Evolutionary conservation across 2,329 filamentous ascomycete genomes (phyloP).

Genomic region (Aurifilum marmelostoma): DNA sequence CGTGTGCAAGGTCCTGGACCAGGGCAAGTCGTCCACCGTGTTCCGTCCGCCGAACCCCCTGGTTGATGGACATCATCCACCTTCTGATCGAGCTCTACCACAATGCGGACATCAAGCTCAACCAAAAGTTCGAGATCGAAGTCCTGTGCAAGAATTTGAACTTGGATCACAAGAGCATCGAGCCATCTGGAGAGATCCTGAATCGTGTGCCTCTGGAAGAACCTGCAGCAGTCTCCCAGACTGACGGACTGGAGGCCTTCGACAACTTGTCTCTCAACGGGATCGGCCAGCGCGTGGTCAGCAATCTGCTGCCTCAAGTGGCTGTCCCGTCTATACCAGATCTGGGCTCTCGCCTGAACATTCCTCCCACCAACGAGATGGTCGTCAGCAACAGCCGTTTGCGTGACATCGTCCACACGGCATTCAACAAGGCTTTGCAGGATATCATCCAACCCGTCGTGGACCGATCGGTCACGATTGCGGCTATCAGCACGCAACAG

Average conservation of each 20-base stretch:
- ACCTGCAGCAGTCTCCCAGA: slow-evolving; percentile 57
- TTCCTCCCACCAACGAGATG: slow-evolving; percentile 81
- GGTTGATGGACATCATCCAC: slow-evolving; percentile 94
- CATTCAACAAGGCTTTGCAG: slow-evolving; percentile 85
- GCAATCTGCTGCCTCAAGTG: slow-evolving; percentile 75
- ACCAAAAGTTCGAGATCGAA: slow-evolving; percentile 98
- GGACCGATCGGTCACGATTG: slow-evolving; percentile 95
- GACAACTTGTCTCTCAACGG: slow-evolving; percentile 80
- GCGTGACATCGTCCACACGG: slow-evolving; percentile 78
- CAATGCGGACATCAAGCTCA: slow-evolving; percentile 89
- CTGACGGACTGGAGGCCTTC: slow-evolving; percentile 77
- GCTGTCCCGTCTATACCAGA: slow-evolving; percentile 84
- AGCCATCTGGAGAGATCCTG: slow-evolving; percentile 83
- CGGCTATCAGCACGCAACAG: slow-evolving; percentile 93
- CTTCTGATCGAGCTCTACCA: slow-evolving; percentile 93
- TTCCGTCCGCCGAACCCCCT: slow-evolving; percentile 96
- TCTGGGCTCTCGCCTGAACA: slow-evolving; percentile 75
- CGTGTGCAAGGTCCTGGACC: slow-evolving; percentile 91
- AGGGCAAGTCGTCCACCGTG: slow-evolving; percentile 81
- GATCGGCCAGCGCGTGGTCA: slow-evolving; percentile 68
- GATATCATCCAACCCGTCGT: slow-evolving; percentile 98
- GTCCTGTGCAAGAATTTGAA: slow-evolving; percentile 91
- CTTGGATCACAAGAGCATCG: slow-evolving; percentile 89
- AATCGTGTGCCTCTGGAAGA: slow-evolving; percentile 71
- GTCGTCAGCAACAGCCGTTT: slow-evolving; percentile 71